Base-by-base conservation (phyloP, 495 filamentous ascomycete species). In the Beverwykella pulmonaria region DNA sequence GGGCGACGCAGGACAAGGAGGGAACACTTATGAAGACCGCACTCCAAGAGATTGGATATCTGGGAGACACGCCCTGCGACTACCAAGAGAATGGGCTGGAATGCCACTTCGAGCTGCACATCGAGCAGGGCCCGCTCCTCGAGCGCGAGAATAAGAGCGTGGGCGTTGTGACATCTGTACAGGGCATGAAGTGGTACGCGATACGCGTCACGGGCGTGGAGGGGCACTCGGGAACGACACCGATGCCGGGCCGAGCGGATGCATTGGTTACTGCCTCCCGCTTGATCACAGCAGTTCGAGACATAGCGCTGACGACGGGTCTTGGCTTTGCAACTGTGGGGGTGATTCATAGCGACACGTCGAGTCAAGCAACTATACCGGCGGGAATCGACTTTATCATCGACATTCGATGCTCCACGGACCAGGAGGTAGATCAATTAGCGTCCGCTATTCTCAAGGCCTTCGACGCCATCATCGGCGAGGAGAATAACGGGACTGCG, bases 61-160 rank as follows among this genome's bases (percentile, higher is more conserved):
- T 68, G 15, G 65, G 69, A 7, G 8, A 22, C 10, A 65, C 61
- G n/a, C 50, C 48, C 2, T 72, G 69, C 30, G 66, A 69, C 26
- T 67, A 70, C 36, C 6, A 58, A 26, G 67, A 70, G 30, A 66
- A 69, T 52, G 61, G 67, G 19, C 53, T 72, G n/a, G 53, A 66
- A 55, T 46, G 30, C 34, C 70, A 72, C 36, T 72, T 72, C 55
- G 70, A 72, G 61, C 62, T 72, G 6, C 70, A 72, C 36, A 72
- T 72, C 19, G 70, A 72, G 36, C 70, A 72, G 47, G 70, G 70
- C 1, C 70, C 70, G 17, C 19, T 72, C 8, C 70, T 72, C 41
- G 67, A 72, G 25, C 22, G 59, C 6, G 62, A 29, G 20, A 48
- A 46, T 2, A 70, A 70, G 70, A 50, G 26, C 19, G 59, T 70